phyloP scores from a whole-genome alignment of 257 asterid species.

The Henckelia pumila region DNA sequence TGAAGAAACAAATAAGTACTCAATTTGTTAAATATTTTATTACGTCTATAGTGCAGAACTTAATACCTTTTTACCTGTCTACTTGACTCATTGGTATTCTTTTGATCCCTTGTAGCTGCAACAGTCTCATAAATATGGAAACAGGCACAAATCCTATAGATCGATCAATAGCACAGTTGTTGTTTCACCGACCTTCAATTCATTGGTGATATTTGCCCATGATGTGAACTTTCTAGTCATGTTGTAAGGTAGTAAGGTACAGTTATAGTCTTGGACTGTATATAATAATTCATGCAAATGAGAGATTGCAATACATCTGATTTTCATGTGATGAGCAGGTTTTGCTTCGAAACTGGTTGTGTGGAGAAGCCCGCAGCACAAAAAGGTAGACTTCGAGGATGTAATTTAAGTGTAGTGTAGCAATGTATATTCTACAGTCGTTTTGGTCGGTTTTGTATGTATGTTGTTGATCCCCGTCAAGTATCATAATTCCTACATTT shows the following conservation, averaged over 20 bases:
- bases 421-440: not conserved
- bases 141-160: conserved; percentile 83
- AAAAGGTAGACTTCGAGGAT: not conserved
- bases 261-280: conserved; percentile 11
- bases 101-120: conserved; percentile 35
- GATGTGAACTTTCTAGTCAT: conserved; percentile 37
- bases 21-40: conserved; percentile 1
- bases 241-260: conserved; percentile 49
- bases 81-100: conserved; percentile 2
- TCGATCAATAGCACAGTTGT: conserved; percentile 78
- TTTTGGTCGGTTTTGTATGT: not conserved
- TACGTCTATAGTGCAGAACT: not conserved
- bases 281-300: conserved; percentile 17
- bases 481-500: not conserved
- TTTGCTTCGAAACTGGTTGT: conserved; percentile 16
- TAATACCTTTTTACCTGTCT: not conserved
- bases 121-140: conserved; percentile 61
- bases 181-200: conserved; percentile 67
- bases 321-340: conserved; percentile 40
- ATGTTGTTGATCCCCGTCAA: not conserved
- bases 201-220: conserved; percentile 31
- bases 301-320: conserved; percentile 19
- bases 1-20: conserved; percentile 31
- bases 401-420: not conserved
- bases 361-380: not conserved